phyloP scores from a whole-genome alignment of 2,329 filamentous ascomycete species.

The Ophiostoma quercus region DNA sequence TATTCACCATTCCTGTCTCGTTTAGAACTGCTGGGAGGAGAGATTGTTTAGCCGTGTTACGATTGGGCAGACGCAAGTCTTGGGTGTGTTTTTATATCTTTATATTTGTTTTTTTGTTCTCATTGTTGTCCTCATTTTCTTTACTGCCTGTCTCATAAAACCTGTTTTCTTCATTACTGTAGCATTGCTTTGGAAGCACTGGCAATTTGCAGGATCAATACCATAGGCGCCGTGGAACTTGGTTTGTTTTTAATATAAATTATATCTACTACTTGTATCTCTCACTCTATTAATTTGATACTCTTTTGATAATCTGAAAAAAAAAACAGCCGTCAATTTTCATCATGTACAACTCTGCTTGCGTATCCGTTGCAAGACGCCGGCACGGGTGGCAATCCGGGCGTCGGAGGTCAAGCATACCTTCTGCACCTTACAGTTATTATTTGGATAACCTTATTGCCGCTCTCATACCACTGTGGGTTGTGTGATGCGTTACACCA shows the following conservation, averaged over 20 bases:
- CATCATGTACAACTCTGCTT: neutral
- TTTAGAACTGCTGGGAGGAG: neutral
- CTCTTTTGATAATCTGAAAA: neutral
- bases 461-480: neutral
- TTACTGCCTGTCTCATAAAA: neutral
- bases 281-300: neutral
- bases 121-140: neutral
- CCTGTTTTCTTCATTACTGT: neutral
- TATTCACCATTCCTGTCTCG: neutral
- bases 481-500: neutral
- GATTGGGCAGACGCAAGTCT: conserved; percentile 9
- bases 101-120: neutral
- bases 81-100: neutral
- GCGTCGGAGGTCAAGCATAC: conserved; percentile 3
- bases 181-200: neutral
- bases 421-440: neutral
- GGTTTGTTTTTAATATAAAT: neutral
- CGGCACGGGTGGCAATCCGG: conserved; percentile 5
- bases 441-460: neutral
- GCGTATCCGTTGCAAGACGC: neutral
- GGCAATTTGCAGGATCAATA: neutral
- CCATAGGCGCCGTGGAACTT: neutral
- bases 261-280: neutral
- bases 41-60: neutral
- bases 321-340: neutral